Percentiles rank a stretch among this genome's conserved stretches.
phyloP scores from a whole-genome alignment of 495 filamentous ascomycete species.

The Penicillium bovifimosum region DNA sequence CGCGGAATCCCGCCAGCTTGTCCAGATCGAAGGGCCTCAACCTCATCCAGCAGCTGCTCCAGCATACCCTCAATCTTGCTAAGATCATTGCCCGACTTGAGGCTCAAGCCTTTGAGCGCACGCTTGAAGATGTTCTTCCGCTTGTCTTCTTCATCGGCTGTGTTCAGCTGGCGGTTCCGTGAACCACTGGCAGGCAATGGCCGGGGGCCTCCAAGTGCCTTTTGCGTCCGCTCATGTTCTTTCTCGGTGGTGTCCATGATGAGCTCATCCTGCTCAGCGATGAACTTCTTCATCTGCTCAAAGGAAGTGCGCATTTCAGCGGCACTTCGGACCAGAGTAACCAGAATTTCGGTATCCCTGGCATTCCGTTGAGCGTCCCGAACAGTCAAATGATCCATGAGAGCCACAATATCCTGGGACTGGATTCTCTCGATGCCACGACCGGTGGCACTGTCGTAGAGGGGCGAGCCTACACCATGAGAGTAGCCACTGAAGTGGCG shows the following conservation, averaged over 20 bases:
- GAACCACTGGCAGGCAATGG: slow-evolving; percentile 59
- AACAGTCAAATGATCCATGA: slow-evolving; percentile 98
- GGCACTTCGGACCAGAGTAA: slow-evolving; percentile 87
- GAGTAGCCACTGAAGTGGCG: slow-evolving; percentile 84
- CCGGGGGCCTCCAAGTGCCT: slow-evolving; percentile 79
- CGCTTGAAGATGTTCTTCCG: slow-evolving; percentile 85
- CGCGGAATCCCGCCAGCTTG: slow-evolving; percentile 33
- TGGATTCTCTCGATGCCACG: slow-evolving; percentile 87
- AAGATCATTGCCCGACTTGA: slow-evolving; percentile 82
- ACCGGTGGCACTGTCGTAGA: slow-evolving; percentile 89
- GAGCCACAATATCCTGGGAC: slow-evolving; percentile 91
- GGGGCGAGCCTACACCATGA: slow-evolving; percentile 66
- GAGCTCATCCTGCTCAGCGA: slow-evolving; percentile 77
- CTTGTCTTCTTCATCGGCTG: slow-evolving; percentile 76
- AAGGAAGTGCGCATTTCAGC: slow-evolving; percentile 97
- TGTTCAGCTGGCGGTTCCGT: slow-evolving; percentile 45
- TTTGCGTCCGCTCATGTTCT: slow-evolving; percentile 79
- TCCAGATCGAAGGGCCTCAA: slow-evolving; percentile 75
- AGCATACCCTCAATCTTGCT: slow-evolving; percentile 94
- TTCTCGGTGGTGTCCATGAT: slow-evolving; percentile 79
- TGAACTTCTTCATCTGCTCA: slow-evolving; percentile 90
- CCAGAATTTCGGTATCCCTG: slow-evolving; percentile 91
- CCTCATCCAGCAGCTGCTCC: slow-evolving; percentile 81
- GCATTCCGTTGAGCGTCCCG: slow-evolving; percentile 96
- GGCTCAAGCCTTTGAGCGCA: slow-evolving; percentile 80